These are phyloP conservation scores for Russula griseocarnosa DNA, from an alignment of 768 basidiomycete genomes.

Conservation along the genomic window DNA sequence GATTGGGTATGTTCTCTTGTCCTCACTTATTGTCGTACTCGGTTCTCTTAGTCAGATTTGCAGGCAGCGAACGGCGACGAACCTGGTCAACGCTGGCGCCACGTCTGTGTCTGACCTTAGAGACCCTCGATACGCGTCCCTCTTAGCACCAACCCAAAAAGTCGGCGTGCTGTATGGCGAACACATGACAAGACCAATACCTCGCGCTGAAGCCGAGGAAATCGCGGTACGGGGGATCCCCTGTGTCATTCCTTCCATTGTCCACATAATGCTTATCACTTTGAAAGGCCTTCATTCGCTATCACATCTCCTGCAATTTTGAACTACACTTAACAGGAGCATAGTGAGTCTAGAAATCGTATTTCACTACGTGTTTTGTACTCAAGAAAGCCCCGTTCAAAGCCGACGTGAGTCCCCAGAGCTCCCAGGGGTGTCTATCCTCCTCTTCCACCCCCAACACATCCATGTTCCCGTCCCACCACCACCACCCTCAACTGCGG, in stretches of 20 bases:
- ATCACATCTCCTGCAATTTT: constrained; percentile 45
- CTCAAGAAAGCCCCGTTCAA: not conserved
- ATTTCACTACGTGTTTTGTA: not conserved
- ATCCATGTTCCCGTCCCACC: constrained; percentile 42
- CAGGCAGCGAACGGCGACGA: constrained; percentile 36
- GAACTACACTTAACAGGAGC: constrained; percentile 50
- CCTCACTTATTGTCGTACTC: not conserved
- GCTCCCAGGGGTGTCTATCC: constrained; percentile 40
- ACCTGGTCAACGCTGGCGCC: constrained; percentile 52
- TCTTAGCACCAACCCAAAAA: constrained; percentile 41
- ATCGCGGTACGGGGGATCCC: constrained; percentile 42
- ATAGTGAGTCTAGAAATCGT: constrained; percentile 44
- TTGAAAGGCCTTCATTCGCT: constrained; percentile 47
- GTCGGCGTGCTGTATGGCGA: constrained; percentile 41
- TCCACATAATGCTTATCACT: not conserved
- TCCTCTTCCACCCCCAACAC: constrained; percentile 46
- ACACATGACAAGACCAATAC: constrained; percentile 38
- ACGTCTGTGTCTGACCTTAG: constrained; percentile 41
- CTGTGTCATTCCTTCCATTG: not conserved
- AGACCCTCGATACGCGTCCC: constrained; percentile 35
- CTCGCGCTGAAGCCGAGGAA: constrained; percentile 42
- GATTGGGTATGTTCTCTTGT: constrained; percentile 43
- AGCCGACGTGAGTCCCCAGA: constrained; percentile 47
- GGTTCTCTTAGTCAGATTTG: not conserved
- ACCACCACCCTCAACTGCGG: not conserved